Evolutionary conservation across 768 basidiomycete species (phyloP).

Genomic region (Mycena pura): DNA sequence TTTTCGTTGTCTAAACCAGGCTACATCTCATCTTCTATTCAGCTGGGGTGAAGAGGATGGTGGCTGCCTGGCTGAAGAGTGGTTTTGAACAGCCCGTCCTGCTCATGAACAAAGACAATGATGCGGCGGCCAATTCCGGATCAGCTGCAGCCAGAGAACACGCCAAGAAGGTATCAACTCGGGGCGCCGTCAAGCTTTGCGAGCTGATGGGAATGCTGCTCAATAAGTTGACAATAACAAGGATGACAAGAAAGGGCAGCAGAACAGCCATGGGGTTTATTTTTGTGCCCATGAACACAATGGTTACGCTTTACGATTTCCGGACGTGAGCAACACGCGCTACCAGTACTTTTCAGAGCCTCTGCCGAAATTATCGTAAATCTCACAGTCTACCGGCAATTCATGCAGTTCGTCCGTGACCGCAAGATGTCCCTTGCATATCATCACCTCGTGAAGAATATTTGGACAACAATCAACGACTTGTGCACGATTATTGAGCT

Average conservation of each 20-base stretch:
- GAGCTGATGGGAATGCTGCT: conserved; percentile 30
- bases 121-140: conserved; percentile 14
- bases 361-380: conserved; percentile 34
- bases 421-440: conserved; percentile 34
- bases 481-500: conserved; percentile 38
- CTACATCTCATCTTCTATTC: neutral
- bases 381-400: conserved; percentile 28
- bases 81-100: conserved; percentile 22
- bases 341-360: conserved; percentile 36
- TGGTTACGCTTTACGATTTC: conserved; percentile 30
- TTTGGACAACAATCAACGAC: conserved; percentile 33
- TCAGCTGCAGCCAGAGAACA: neutral
- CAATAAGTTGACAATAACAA: no score
- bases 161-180: conserved; percentile 17
- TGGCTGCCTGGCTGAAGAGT: conserved; percentile 16
- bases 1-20: neutral
- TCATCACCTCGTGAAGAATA: conserved; percentile 36
- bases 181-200: conserved; percentile 25
- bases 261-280: conserved; percentile 27
- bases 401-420: conserved; percentile 32
- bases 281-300: conserved; percentile 17
- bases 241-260: conserved; percentile 41
- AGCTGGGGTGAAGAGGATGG: conserved; percentile 22
- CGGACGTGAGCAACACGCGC: conserved; percentile 41
- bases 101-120: conserved; percentile 33